Evolutionary conservation across 2,329 filamentous ascomycete genomes (phyloP), one percentile per base, ranked within the genome.

Genomic region (Polytolypa hystricis): DNA sequence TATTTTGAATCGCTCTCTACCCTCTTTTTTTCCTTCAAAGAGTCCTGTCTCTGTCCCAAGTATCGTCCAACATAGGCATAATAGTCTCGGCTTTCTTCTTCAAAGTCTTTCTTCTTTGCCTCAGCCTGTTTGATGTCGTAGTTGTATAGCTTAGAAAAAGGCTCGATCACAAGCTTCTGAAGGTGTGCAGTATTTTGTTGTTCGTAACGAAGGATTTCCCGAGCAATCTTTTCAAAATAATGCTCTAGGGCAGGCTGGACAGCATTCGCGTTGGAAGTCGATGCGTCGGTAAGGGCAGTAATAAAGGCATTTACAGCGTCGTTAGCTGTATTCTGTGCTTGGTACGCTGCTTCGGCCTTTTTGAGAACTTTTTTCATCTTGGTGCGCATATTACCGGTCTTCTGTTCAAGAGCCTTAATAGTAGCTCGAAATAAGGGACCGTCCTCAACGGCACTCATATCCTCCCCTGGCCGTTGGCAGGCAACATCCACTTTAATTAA

Each of bases 21-120:
- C 43, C 91, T 78, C 63, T 96, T 96, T 71, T 98, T 98, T 57
- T 93, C 84, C 62, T 96, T 98, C 51, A 94, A 70, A 5, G 89
- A 93, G 60, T 98, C 91, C 55, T 93, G 86, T 29, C 89, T 77
- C 57, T 96, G 89, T 20, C 91, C 91, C n/a, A 98, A 74, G 61
- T 98, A 98, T 31, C 86, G 79, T 44, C 86, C 83, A 34, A 96
- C 84, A 55, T 94, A 98, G 44, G 82, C 79, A 61, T 98, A 98
- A 62, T 94, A 98, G 56, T 98, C 91, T 57, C 93, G 91, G 65
- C 89, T 96, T 58, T 98, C 91, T 53, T 98, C 91, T 46, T 98
- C 91, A 50, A 98, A 98, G 49, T 96, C 91, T 47, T 91, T 85
- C 62, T 91, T 93, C 66, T 98, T 98, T 27, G 82, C 72, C 54